These are phyloP conservation scores for Chaetomiaceae sp. DNA, from an alignment of 2,329 filamentous ascomycete species.

Conservation along the genomic window DNA sequence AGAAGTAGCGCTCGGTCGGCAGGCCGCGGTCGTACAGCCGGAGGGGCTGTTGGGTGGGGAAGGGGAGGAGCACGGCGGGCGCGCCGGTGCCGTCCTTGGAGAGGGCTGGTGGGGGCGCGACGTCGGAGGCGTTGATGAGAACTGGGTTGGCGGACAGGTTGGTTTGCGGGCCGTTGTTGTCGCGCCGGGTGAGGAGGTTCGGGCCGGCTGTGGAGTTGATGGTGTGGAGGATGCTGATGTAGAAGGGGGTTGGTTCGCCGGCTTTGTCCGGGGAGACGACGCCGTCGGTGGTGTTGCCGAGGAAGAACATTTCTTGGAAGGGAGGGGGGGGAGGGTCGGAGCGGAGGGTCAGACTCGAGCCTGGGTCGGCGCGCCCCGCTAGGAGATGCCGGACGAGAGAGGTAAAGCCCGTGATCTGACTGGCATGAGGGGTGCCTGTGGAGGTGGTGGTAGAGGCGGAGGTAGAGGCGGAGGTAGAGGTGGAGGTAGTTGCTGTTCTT, in stretches of 20 bases:
- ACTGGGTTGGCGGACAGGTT: conserved; percentile 12
- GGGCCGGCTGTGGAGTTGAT: conserved; percentile 28
- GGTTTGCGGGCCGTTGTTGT: not conserved
- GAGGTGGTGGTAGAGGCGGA: not conserved
- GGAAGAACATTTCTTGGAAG: conserved; percentile 69
- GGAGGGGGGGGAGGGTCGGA: conserved; percentile 54
- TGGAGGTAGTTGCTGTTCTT: too few species aligned
- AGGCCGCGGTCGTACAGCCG: conserved; percentile 80
- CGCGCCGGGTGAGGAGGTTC: conserved; percentile 16
- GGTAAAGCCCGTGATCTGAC: conserved; percentile 10
- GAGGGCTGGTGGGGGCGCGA: conserved; percentile 60
- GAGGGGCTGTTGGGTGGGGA: conserved; percentile 69
- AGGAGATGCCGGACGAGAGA: conserved; percentile 14
- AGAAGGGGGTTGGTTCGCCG: conserved; percentile 85
- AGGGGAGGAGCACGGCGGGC: conserved; percentile 66
- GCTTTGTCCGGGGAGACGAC: conserved; percentile 63
- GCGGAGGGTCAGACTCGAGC: conserved; percentile 33
- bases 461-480: too few species aligned
- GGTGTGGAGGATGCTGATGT: conserved; percentile 64
- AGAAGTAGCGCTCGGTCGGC: conserved; percentile 81
- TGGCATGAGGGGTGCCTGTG: conserved; percentile 5
- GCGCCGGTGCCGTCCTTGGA: conserved; percentile 67
- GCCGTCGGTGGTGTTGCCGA: conserved; percentile 81
- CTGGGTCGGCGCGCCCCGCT: not conserved
- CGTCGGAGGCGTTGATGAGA: conserved; percentile 38